phyloP scores from a whole-genome alignment of 2,329 filamentous ascomycete genomes.

The Paecilomyces dactylethromorphus region DNA sequence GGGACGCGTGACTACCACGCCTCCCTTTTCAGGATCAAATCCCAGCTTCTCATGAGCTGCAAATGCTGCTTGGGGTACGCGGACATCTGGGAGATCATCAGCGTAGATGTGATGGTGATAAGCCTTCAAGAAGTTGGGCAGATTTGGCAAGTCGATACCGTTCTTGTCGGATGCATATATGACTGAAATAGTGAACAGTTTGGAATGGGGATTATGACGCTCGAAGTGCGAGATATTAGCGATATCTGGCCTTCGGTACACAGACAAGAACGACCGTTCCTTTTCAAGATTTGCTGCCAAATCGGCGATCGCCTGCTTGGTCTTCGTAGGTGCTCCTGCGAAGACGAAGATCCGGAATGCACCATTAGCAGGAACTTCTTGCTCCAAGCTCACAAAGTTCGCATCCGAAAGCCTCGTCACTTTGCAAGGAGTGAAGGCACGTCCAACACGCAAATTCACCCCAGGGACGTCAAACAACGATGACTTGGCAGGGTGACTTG shows the following conservation, averaged over 20 bases:
- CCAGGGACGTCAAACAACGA: slow-evolving; percentile 60
- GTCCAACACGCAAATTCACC: slow-evolving; percentile 64
- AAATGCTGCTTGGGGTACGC: slow-evolving; percentile 62
- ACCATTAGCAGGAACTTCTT: slow-evolving; percentile 82
- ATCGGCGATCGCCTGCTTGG: slow-evolving; percentile 60
- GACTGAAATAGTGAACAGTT: slow-evolving; percentile 72
- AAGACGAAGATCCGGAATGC: slow-evolving; percentile 83
- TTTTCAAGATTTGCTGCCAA: slow-evolving; percentile 59
- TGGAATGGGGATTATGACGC: slow-evolving; percentile 74
- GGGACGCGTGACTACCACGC: slow-evolving; percentile 75
- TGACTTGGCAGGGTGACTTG: slow-evolving; percentile 64
- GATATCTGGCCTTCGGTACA: slow-evolving; percentile 58
- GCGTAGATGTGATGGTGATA: slow-evolving; percentile 82
- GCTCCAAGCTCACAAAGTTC: slow-evolving; percentile 84
- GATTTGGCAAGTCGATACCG: slow-evolving; percentile 65
- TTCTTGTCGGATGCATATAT: slow-evolving; percentile 64
- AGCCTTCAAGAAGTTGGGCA: slow-evolving; percentile 64
- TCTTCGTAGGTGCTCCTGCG: slow-evolving; percentile 60
- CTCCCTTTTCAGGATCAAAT: slow-evolving; percentile 64
- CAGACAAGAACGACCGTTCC: slow-evolving; percentile 65
- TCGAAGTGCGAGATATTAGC: slow-evolving; percentile 67
- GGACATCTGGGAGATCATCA: slow-evolving; percentile 70
- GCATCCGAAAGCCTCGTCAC: slow-evolving; percentile 84
- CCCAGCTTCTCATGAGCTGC: slow-evolving; percentile 85
- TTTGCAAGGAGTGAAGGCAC: slow-evolving; percentile 68